Base-by-base conservation (phyloP, 2,329 filamentous ascomycete genomes). In the Aspergillus sp. region DNA sequence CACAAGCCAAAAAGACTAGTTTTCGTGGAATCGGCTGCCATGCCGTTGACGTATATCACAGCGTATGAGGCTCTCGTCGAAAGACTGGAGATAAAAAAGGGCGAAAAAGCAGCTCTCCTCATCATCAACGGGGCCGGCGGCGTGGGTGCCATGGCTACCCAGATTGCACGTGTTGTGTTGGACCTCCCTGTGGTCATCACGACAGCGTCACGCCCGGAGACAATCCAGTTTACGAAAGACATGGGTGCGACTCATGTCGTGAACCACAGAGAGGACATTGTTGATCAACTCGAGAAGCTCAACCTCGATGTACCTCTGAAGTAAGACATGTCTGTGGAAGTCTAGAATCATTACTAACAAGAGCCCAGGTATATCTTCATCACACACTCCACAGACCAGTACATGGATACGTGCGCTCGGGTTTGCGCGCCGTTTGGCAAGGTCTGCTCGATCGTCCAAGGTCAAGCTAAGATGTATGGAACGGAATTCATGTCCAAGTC, bases 101-200 rank as follows among this genome's bases (percentile, higher is more conserved):
- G 69, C 2, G 76, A 79, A 58, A 63, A 75, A n/a, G 71, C 74
- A 25, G 75, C 69, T 17, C 68, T 80, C 12, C 60, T 82, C 21
- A 81, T 82, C 60, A 75, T 81, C 19, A 82, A 82, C 59, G 80
- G 80, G 1, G 74, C 75, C 2, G 80, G 80, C 30, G 80, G 77
- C 41, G 77, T 82, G 28, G 80, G 80, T 7, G 75, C 73, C 12
- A 73, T 80, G 7, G 79, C 79, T 2, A 77, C 72, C 5, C 80
- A 82, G 65, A 77, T 82, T 56, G 80, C 79, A 1, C 70, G 78
- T 0, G 62, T 70, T 5, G 59, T 79, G 7, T 63, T 81, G 8
- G 69, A 74, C 15, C 61, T 82, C 4, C 78, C 77, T 0, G 73
- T 77, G n/a, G 78, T 81, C 5, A 69, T 81, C 36, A 79, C 79